Percentiles rank a stretch among this genome's conserved stretches.
Evolutionary conservation across 305 asterid genomes (phyloP).

Genomic region (Fraxinus latifolia): DNA sequence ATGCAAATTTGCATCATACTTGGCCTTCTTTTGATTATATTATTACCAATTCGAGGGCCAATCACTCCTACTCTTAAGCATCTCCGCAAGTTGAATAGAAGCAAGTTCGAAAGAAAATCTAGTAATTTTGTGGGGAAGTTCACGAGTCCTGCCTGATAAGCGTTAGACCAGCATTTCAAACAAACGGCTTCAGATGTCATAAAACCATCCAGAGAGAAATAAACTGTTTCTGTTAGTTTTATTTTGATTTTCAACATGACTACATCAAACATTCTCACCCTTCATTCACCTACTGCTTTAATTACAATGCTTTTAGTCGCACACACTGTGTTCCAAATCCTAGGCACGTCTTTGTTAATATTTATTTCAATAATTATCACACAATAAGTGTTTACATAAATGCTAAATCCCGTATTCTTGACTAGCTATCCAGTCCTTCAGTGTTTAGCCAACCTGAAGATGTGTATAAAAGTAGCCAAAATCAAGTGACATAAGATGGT

Average conservation of each 20-base stretch:
- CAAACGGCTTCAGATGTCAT: not conserved
- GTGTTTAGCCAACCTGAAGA: not conserved
- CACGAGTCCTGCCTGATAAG: slow-evolving; percentile 3
- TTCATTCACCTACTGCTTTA: not conserved
- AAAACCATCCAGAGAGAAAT: not conserved
- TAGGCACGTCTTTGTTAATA: no score
- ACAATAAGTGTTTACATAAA: not conserved
- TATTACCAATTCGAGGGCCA: slow-evolving; percentile 49
- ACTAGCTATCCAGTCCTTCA: not conserved
- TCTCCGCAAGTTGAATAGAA: not conserved
- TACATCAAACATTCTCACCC: not conserved
- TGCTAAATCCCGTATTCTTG: not conserved
- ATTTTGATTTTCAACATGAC: not conserved
- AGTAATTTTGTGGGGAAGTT: not conserved
- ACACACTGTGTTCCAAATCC: no score
- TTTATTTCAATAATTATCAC: no score
- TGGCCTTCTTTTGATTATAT: slow-evolving; percentile 39
- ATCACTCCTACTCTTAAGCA: slow-evolving; percentile 31
- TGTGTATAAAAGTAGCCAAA: not conserved
- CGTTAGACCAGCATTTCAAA: not conserved
- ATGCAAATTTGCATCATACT: slow-evolving; percentile 46
- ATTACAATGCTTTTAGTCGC: no score
- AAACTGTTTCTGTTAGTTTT: not conserved
- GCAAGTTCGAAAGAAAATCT: not conserved
- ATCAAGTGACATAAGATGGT: not conserved